Conservation (phyloP, 2,329 filamentous ascomycete genomes). For the Polytolypa hystricis region DNA sequence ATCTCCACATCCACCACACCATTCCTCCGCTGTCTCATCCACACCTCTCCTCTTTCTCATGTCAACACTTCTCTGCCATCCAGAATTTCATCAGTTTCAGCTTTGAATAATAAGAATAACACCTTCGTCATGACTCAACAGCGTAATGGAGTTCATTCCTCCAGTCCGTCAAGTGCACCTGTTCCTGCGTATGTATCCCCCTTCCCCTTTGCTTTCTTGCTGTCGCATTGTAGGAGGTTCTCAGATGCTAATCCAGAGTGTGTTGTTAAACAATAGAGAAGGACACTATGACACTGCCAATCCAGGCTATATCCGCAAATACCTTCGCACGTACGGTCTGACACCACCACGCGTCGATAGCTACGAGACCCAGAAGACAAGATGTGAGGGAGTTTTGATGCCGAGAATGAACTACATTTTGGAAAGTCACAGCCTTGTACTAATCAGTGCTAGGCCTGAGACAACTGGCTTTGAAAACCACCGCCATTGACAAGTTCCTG, state of each 20-base stretch:
- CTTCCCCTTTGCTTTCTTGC: not conserved
- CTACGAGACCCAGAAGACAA: conserved; percentile 39
- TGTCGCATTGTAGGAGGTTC: not conserved
- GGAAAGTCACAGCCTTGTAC: no score
- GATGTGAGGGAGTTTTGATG: conserved; percentile 35
- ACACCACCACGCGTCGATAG: conserved; percentile 39
- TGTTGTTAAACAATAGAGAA: conserved; percentile 18
- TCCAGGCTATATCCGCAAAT: conserved; percentile 40
- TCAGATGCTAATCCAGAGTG: not conserved
- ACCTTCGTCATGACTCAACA: conserved; percentile 14
- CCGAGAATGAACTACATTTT: no score
- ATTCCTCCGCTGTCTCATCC: not conserved
- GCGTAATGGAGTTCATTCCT: conserved; percentile 27
- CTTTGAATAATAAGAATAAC: not conserved
- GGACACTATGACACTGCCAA: conserved; percentile 40
- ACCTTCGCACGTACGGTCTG: conserved; percentile 40
- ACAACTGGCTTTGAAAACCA: conserved; percentile 37
- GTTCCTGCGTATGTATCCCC: conserved; percentile 21
- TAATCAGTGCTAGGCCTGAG: conserved; percentile 30
- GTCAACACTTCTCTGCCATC: not conserved
- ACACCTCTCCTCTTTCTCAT: not conserved
- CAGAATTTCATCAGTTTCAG: not conserved
- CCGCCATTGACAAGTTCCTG: conserved; percentile 39
- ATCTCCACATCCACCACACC: no score
- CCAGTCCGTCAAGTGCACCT: conserved; percentile 23